A percentile compares a stretch with the other conserved stretches of the same genome.
These are phyloP conservation scores for Boehmeria nivea DNA, from an alignment of 306 rosid species.

Conservation along the genomic window DNA sequence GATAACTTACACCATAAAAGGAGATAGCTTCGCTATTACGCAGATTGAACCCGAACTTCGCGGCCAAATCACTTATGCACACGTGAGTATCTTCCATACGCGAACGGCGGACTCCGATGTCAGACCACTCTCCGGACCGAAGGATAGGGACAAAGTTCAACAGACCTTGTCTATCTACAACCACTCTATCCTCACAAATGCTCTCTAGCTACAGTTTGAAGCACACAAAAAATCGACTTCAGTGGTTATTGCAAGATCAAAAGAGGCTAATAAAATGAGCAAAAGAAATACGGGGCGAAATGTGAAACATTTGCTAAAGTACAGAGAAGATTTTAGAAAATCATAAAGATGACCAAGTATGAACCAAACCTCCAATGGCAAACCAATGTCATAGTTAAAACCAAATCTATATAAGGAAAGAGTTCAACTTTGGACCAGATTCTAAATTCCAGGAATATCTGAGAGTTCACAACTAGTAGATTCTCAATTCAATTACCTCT, in stretches of 20 bases:
- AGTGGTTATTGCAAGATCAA: constrained; percentile 1
- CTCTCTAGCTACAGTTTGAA: constrained; percentile 62
- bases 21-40: constrained; percentile 57
- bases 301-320: too few species aligned
- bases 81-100: constrained; percentile 90
- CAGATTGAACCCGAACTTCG: constrained; percentile 43
- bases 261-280: constrained; percentile 6
- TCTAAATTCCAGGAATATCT: background rate
- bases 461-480: background rate
- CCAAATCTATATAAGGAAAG: background rate
- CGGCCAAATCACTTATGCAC: constrained; percentile 75
- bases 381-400: background rate
- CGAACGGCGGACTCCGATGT: constrained; percentile 76
- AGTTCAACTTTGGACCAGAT: background rate
- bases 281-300: background rate
- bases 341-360: too few species aligned
- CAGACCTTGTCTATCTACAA: constrained; percentile 46
- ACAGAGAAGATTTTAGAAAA: too few species aligned
- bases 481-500: background rate
- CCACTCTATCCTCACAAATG: constrained; percentile 71
- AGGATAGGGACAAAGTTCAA: constrained; percentile 50
- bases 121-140: constrained; percentile 93
- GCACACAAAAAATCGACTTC: constrained; percentile 4
- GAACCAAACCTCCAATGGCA: too few species aligned
- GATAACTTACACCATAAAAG: constrained; percentile 77